A percentile compares a stretch with the other conserved stretches of the same genome.
Conservation (phyloP, 108 stramenopile species). For the Cyclotella baltica region DNA sequence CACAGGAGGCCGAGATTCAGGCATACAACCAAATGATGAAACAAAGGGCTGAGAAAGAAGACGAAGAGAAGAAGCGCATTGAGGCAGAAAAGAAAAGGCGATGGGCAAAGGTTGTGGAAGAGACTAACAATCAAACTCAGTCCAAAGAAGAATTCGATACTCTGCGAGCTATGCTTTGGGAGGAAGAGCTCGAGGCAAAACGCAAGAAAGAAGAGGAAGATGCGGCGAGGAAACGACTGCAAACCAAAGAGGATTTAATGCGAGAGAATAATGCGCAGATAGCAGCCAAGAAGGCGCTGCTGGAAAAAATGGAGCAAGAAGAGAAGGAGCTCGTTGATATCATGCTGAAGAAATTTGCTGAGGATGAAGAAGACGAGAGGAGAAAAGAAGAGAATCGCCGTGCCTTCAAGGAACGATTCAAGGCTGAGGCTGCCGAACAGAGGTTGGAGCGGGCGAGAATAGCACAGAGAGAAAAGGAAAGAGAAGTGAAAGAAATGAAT, state of each 20-base stretch:
- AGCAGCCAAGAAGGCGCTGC: slow-evolving; percentile 58
- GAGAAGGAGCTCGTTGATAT: slow-evolving; percentile 65
- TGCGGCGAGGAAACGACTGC: slow-evolving; percentile 33
- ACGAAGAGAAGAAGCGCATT: slow-evolving; percentile 47
- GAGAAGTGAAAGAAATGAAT: slow-evolving; percentile 49
- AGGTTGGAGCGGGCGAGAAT: slow-evolving; percentile 46
- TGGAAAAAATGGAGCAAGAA: slow-evolving; percentile 62
- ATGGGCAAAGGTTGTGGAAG: slow-evolving; percentile 62
- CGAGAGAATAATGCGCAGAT: slow-evolving; percentile 58
- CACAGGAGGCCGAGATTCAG: slow-evolving; percentile 60
- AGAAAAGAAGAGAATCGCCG: slow-evolving; percentile 39
- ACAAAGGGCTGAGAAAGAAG: slow-evolving; percentile 44
- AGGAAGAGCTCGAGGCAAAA: slow-evolving; percentile 72
- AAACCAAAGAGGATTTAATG: slow-evolving; percentile 62
- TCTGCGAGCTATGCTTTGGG: slow-evolving; percentile 71
- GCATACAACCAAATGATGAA: slow-evolving; percentile 64
- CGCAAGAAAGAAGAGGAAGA: slow-evolving; percentile 60
- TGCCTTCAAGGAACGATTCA: slow-evolving; percentile 54
- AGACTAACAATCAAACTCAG: slow-evolving; percentile 53
- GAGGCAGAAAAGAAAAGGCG: slow-evolving; percentile 56
- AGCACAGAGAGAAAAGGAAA: slow-evolving; percentile 50
- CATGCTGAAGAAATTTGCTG: slow-evolving; percentile 68
- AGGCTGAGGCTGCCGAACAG: slow-evolving; percentile 53
- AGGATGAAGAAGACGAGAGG: slow-evolving; percentile 63
- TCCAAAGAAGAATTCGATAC: slow-evolving; percentile 62